Percentiles rank a stretch among this genome's conserved stretches.
Evolutionary conservation across 2,329 filamentous ascomycete species (phyloP).

Genomic region (Karstenula rhodostoma): DNA sequence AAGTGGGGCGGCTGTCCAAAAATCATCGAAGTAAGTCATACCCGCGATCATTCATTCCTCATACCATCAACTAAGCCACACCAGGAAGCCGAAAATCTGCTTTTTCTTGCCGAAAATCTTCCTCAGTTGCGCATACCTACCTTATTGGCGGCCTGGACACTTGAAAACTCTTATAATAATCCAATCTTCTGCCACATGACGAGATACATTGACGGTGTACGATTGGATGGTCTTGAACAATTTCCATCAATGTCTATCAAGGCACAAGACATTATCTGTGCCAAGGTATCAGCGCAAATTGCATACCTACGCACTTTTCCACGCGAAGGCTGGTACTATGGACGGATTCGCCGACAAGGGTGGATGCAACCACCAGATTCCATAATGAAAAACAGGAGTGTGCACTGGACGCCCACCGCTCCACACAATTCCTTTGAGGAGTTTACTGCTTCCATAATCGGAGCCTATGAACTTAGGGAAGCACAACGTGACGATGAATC

Average conservation of each 20-base stretch:
- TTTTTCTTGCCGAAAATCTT: conserved; percentile 1
- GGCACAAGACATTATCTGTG: conserved; percentile 4
- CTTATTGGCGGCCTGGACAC: conserved; percentile 3
- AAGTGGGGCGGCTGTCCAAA: neutral
- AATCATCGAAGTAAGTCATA: neutral
- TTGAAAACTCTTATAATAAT: neutral
- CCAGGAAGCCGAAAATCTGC: conserved; percentile 8
- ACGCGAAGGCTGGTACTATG: conserved; percentile 10
- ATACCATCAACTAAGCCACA: neutral
- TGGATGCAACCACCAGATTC: neutral
- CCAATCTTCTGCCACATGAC: neutral
- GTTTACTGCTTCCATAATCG: neutral
- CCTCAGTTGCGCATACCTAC: conserved; percentile 5
- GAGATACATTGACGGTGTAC: neutral
- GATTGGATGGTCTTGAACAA: neutral
- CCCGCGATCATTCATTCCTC: too few species aligned
- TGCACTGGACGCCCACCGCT: neutral
- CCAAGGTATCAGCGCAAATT: conserved; percentile 3
- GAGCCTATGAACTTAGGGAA: neutral
- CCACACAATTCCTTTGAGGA: conserved; percentile 4
- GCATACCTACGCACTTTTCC: neutral
- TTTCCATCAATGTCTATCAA: neutral
- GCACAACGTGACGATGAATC: too few species aligned
- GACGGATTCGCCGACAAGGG: conserved; percentile 7
- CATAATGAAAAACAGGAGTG: neutral